phyloP scores from a whole-genome alignment of 768 basidiomycete species.

The Trametes cinnabarina region DNA sequence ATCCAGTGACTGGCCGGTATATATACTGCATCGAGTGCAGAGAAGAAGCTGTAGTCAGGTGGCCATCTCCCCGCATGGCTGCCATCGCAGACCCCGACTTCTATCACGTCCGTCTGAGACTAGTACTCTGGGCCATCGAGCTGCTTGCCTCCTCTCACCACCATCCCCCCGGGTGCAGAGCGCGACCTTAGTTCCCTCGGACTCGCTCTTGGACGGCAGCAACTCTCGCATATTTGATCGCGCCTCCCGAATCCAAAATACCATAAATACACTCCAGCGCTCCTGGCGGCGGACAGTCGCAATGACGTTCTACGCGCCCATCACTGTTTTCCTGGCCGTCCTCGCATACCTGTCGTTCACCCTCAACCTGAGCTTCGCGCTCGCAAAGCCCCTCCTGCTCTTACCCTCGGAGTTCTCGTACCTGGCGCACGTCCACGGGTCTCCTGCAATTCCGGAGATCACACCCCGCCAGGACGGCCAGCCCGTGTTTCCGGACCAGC shows the following conservation, averaged over 20 bases:
- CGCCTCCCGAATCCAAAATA: neutral
- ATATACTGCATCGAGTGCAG: too few relatives aligned
- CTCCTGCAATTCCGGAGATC: neutral
- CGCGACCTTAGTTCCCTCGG: neutral
- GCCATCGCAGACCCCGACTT: neutral
- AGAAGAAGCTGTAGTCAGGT: neutral
- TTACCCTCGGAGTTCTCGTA: neutral
- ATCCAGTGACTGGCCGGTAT: too few relatives aligned
- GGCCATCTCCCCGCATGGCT: neutral
- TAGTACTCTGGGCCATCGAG: neutral
- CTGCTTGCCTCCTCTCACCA: conserved; percentile 14
- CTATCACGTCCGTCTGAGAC: neutral
- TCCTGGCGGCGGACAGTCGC: neutral
- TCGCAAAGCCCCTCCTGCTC: conserved; percentile 7
- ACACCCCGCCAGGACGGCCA: conserved; percentile 18
- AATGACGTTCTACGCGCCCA: conserved; percentile 11
- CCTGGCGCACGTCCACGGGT: neutral
- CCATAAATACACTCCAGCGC: neutral
- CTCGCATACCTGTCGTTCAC: neutral
- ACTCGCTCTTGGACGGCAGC: neutral
- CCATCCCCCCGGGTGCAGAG: neutral
- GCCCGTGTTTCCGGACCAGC: conserved; percentile 52
- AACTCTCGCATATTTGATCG: neutral
- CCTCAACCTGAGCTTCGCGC: neutral
- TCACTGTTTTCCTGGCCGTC: conserved; percentile 7